Conservation (phyloP, 768 basidiomycete genomes). For the Kwoniella sp. region DNA sequence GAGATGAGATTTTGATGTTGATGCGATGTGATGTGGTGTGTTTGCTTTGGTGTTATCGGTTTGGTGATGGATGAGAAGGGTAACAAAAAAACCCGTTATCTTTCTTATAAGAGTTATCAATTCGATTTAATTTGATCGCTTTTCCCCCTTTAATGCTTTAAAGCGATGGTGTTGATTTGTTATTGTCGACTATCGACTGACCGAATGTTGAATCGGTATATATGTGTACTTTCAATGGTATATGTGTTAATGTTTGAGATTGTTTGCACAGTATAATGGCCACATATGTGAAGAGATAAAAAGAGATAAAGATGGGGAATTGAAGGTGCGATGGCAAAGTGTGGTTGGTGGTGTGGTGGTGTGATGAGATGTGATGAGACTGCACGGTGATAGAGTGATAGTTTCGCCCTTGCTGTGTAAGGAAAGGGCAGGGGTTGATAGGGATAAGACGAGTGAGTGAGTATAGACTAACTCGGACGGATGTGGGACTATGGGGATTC, state of each 20-base stretch:
- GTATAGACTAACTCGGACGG: no score
- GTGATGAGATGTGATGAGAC: not conserved
- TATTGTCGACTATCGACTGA: no score
- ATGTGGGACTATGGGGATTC: not conserved
- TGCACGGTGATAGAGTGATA: no score
- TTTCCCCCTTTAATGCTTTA: not conserved
- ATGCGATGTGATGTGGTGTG: no score
- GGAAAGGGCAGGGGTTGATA: not conserved
- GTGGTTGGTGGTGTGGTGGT: not conserved
- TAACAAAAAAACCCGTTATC: not conserved
- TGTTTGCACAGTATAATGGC: not conserved
- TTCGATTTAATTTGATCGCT: not conserved
- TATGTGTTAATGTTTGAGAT: no score
- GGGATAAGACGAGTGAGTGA: not conserved
- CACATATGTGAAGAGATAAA: not conserved
- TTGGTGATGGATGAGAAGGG: not conserved
- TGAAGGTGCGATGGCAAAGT: constrained; percentile 1
- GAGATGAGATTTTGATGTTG: not conserved
- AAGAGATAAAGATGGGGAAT: not conserved
- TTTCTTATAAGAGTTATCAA: not conserved
- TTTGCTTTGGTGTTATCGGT: not conserved
- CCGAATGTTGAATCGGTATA: no score
- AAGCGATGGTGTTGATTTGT: no score
- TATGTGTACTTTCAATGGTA: not conserved
- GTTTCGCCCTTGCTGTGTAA: not conserved